Base-by-base conservation (phyloP, 345 rosid genomes). In the Citrus inodora region DNA sequence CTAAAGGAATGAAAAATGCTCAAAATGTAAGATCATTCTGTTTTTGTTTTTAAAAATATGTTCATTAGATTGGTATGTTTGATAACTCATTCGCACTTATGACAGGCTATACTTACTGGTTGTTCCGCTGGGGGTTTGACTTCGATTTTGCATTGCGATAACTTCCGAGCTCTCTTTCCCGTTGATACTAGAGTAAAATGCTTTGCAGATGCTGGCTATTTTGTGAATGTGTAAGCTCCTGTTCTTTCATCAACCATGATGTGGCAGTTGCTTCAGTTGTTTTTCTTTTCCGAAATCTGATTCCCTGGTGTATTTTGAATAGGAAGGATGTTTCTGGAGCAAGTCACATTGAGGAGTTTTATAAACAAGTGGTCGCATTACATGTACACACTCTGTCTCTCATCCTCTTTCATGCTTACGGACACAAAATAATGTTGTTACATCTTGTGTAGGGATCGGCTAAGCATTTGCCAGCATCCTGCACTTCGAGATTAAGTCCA, bases 51-150 rank as follows among this genome's bases (percentile, higher is more conserved):
- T 46, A 13, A 13, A 46, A 37, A 6, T 63, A 42, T 1, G 1
- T 79, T 17, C 10, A 2, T 21, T 46, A 46, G 51, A 13, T 46
- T 14, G 63, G 33, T n/a, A 25, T 42, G 76, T 46, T n/a, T 1
- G 71, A 55, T 38, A 55, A 60, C 81, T 65, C 59, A 28, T 51
- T 68, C 17, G 63, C 25, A 35, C 64, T 74, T n/a, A 1, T 74
- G 3, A 9, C 72, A 96, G 99, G 99, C 97, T 82, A 80, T 96
- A 82, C 83, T 96, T 61, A 88, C 98, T 2, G 99, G 98, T 2
- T 96, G 99, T 86, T 96, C 99, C 5, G 99, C 99, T 56, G 98
- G 99, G 6, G 99, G 98, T 32, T 83, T 96, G 90, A 89, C 97
- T 70, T 87, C 99, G 9, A 80, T 96, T 75, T 82, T 96, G 87